Percentiles rank a stretch among this genome's conserved stretches.
phyloP scores from a whole-genome alignment of 257 asterid genomes.

The Mentha longifolia region DNA sequence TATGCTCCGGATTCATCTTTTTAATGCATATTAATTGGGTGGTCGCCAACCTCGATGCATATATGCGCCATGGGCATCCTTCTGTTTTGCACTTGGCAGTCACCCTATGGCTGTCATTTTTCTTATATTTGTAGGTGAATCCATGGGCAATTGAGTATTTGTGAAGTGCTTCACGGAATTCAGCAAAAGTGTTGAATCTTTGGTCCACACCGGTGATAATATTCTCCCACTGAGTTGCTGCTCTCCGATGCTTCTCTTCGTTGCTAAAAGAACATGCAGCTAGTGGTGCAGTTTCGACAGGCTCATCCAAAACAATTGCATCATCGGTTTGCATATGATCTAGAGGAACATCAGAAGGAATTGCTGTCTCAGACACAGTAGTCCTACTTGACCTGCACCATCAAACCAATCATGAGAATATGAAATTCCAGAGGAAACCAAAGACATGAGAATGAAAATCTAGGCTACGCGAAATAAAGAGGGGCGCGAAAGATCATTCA shows the following conservation, averaged over 20 bases:
- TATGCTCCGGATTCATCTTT: constrained; percentile 84
- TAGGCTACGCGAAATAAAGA: constrained; percentile 4
- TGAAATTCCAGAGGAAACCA: constrained; percentile 7
- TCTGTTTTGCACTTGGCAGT: constrained; percentile 96
- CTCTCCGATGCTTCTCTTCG: constrained; percentile 81
- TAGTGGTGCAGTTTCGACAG: constrained; percentile 55
- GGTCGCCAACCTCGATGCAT: constrained; percentile 90
- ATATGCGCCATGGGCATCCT: constrained; percentile 97
- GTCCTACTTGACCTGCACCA: constrained; percentile 83
- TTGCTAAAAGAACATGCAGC: constrained; percentile 44
- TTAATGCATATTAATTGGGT: constrained; percentile 93
- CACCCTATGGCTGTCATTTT: constrained; percentile 96
- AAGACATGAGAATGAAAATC: constrained; percentile 7
- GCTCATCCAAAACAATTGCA: constrained; percentile 60
- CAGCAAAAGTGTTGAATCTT: constrained; percentile 88
- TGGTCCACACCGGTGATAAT: constrained; percentile 98
- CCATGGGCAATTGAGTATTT: constrained; percentile 98
- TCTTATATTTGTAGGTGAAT: constrained; percentile 91
- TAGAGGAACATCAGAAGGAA: constrained; percentile 62
- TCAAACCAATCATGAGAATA: constrained; percentile 21
- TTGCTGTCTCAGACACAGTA: constrained; percentile 63
- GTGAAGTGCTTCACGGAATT: constrained; percentile 95
- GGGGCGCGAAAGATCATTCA: not conserved
- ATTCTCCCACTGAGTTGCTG: constrained; percentile 93
- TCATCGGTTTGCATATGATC: constrained; percentile 65